Evolutionary conservation across 495 filamentous ascomycete species (phyloP).

Genomic region (Tuber magnatum): DNA sequence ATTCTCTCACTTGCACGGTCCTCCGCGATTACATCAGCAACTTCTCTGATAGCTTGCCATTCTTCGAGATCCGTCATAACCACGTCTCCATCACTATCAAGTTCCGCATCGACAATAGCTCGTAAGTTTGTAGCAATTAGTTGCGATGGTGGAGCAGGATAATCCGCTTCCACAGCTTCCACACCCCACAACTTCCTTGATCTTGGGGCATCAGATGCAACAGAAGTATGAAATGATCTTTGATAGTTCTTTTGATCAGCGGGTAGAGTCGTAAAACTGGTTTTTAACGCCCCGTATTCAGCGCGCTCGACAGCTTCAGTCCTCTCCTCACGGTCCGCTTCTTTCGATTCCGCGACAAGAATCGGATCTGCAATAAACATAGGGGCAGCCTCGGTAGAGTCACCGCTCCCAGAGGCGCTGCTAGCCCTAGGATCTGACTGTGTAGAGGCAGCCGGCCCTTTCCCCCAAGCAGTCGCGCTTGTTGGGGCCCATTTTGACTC

Average conservation of each 20-base stretch:
- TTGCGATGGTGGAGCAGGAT: neutral
- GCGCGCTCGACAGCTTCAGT: neutral
- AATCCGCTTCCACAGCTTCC: neutral
- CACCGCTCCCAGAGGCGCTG: neutral
- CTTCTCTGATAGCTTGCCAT: conserved; percentile 20
- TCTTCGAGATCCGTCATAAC: conserved; percentile 38
- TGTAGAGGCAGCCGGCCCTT: neutral
- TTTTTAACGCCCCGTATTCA: neutral
- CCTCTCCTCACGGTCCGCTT: neutral
- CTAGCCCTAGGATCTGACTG: neutral
- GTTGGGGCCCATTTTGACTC: neutral
- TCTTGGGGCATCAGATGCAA: neutral
- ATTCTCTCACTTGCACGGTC: conserved; percentile 17
- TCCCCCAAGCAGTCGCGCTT: no score
- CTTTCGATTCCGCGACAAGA: neutral
- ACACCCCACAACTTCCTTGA: neutral
- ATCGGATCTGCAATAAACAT: neutral
- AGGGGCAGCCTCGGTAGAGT: neutral
- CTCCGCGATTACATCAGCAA: conserved; percentile 23
- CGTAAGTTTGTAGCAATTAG: neutral
- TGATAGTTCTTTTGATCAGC: neutral
- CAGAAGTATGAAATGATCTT: neutral
- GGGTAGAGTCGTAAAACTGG: neutral
- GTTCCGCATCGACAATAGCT: conserved; percentile 7
- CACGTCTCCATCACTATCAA: conserved; percentile 38